phyloP scores from a whole-genome alignment of 352 stramenopile genomes.

The Plasmopara halstedii region DNA sequence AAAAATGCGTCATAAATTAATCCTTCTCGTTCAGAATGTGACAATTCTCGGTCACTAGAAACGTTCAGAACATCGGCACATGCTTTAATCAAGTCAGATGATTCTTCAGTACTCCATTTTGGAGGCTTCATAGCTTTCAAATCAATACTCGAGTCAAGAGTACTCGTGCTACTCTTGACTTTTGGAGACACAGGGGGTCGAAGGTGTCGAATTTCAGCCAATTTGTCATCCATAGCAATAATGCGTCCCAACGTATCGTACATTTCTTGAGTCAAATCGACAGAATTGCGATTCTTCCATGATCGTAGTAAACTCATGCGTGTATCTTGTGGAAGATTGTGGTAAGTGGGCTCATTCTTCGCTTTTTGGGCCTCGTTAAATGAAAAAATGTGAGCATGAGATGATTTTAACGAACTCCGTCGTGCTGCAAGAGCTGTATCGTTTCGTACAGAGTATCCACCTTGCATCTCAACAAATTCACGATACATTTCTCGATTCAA shows the following conservation, averaged over 20 bases:
- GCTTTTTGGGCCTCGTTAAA: constrained; percentile 29
- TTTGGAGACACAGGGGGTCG: constrained; percentile 12
- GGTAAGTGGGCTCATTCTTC: constrained; percentile 21
- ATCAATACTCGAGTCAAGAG: constrained; percentile 7
- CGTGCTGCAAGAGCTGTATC: constrained; percentile 24
- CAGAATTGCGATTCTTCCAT: constrained; percentile 35
- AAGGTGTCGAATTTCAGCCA: constrained; percentile 12
- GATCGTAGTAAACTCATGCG: constrained; percentile 23
- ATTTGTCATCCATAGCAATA: constrained; percentile 25
- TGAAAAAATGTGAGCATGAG: constrained; percentile 21
- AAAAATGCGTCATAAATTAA: constrained; percentile 32
- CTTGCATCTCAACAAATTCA: constrained; percentile 28
- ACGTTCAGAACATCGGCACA: constrained; percentile 34
- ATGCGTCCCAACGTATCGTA: constrained; percentile 26
- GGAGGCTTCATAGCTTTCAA: constrained; percentile 12
- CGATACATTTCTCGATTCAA: constrained; percentile 32
- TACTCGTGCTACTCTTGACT: constrained; percentile 1
- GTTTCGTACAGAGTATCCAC: constrained; percentile 25
- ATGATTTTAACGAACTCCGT: constrained; percentile 34
- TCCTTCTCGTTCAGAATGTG: constrained; percentile 20
- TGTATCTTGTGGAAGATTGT: constrained; percentile 17
- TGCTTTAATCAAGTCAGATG: constrained; percentile 28
- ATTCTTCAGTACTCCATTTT: constrained; percentile 29
- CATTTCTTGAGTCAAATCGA: constrained; percentile 31
- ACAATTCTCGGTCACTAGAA: constrained; percentile 14